A percentile compares a stretch with the other conserved stretches of the same genome.
Evolutionary conservation across 2,329 filamentous ascomycete species (phyloP).

Genomic region (Sporothrix sp.): DNA sequence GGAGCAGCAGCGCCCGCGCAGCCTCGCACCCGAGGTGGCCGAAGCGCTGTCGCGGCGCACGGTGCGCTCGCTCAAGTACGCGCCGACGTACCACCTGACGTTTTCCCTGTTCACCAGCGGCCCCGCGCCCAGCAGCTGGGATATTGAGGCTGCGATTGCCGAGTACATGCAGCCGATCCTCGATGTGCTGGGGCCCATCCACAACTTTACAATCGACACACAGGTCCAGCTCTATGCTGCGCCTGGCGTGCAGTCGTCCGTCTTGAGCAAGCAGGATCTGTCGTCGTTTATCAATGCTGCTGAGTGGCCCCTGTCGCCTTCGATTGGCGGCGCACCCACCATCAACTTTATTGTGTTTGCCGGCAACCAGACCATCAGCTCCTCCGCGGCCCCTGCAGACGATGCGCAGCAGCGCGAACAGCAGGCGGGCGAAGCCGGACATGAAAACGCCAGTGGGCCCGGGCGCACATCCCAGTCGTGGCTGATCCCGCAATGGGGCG

Average conservation of each 20-base stretch:
- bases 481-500: conserved; percentile 94
- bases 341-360: conserved; percentile 94
- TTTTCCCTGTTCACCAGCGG: conserved; percentile 88
- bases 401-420: neutral
- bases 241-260: conserved; percentile 50
- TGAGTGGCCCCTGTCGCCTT: conserved; percentile 92
- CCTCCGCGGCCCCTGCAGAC: too few relatives aligned
- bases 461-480: conserved; percentile 53
- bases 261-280: conserved; percentile 74
- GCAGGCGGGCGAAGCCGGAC: neutral
- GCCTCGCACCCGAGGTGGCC: conserved; percentile 40
- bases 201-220: conserved; percentile 92
- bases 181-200: conserved; percentile 68
- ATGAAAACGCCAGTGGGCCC: conserved; percentile 14
- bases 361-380: conserved; percentile 63
- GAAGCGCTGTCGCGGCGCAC: conserved; percentile 58
- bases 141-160: conserved; percentile 71
- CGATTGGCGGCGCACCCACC: conserved; percentile 84
- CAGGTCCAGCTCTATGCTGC: conserved; percentile 92
- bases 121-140: conserved; percentile 74
- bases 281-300: conserved; percentile 95
- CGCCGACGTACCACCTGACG: conserved; percentile 87
- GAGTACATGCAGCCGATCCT: conserved; percentile 77
- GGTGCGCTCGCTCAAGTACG: conserved; percentile 80
- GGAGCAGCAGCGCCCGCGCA: conserved; percentile 31